Evolutionary conservation across 768 basidiomycete species (phyloP).

Genomic region (Suillus subalutaceus): DNA sequence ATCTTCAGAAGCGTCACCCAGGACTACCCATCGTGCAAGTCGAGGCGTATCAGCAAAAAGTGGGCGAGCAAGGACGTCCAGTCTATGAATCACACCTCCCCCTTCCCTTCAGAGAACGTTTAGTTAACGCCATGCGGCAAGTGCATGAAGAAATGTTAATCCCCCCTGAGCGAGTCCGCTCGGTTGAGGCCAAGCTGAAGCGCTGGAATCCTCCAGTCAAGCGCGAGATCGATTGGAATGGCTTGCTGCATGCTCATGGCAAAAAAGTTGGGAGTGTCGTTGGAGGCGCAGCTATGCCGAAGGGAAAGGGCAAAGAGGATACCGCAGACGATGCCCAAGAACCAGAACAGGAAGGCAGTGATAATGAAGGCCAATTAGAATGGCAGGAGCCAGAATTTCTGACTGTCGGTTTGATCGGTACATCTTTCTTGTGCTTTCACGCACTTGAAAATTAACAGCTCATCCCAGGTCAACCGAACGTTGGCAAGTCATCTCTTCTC

Average conservation of each 20-base stretch:
- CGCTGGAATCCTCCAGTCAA: slow-evolving; percentile 72
- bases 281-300: slow-evolving; percentile 44
- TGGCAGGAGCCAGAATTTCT: slow-evolving; percentile 57
- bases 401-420: slow-evolving; percentile 84
- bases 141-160: slow-evolving; percentile 68
- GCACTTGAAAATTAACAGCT: slow-evolving; percentile 2
- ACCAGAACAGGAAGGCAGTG: slow-evolving; percentile 23
- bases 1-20: slow-evolving; percentile 58
- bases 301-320: slow-evolving; percentile 20
- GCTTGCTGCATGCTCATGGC: slow-evolving; percentile 47
- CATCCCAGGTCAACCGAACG: slow-evolving; percentile 83
- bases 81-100: slow-evolving; percentile 71
- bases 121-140: slow-evolving; percentile 66
- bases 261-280: slow-evolving; percentile 48
- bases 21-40: slow-evolving; percentile 68
- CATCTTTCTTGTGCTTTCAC: slow-evolving; percentile 9
- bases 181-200: slow-evolving; percentile 50
- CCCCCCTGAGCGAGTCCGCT: slow-evolving; percentile 62
- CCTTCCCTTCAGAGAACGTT: slow-evolving; percentile 57
- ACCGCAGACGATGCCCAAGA: slow-evolving; percentile 25
- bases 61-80: slow-evolving; percentile 48
- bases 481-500: slow-evolving; percentile 90
- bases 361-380: slow-evolving; percentile 16
- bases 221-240: slow-evolving; percentile 73
- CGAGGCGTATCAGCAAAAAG: slow-evolving; percentile 70